Evolutionary conservation across 306 rosid species (phyloP).

Genomic region (Prunus davidiana): DNA sequence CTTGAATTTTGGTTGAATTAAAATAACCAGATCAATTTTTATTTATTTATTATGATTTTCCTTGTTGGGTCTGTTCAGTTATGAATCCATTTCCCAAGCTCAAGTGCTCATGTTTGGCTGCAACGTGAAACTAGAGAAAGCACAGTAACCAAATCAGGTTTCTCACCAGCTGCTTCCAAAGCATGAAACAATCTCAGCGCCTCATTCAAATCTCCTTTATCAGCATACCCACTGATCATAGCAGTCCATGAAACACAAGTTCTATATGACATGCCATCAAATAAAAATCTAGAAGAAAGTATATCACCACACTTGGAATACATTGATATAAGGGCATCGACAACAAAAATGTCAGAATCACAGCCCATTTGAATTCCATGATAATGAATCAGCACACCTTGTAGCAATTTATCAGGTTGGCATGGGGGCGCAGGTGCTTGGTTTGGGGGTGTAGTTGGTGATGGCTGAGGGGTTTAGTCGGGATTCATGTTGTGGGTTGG

Average conservation of each 20-base stretch:
- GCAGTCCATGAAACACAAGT: conserved; percentile 76
- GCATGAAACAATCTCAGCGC: conserved; percentile 47
- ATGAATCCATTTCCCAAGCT: conserved; percentile 56
- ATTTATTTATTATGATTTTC: no score
- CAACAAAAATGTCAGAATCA: conserved; percentile 45
- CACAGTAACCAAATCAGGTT: conserved; percentile 58
- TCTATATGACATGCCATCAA: conserved; percentile 45
- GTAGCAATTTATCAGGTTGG: conserved; percentile 42
- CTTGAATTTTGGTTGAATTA: no score
- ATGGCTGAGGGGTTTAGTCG: no score
- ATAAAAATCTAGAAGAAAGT: conserved; percentile 45
- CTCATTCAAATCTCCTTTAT: conserved; percentile 49
- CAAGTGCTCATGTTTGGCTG: conserved; percentile 48
- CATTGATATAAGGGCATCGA: conserved; percentile 63
- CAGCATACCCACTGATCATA: conserved; percentile 60
- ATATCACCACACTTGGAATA: conserved; percentile 62
- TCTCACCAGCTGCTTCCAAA: conserved; percentile 53
- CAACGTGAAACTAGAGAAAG: conserved; percentile 66
- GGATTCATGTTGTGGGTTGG: no score
- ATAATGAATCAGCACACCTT: conserved; percentile 53
- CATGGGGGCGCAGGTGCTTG: no score
- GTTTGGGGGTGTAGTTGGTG: no score
- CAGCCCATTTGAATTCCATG: conserved; percentile 64
- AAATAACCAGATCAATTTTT: no score
- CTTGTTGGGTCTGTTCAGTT: neutral